Base-by-base conservation (phyloP, 192 early-diverging fungal genomes). In the Diversispora epigaea region DNA sequence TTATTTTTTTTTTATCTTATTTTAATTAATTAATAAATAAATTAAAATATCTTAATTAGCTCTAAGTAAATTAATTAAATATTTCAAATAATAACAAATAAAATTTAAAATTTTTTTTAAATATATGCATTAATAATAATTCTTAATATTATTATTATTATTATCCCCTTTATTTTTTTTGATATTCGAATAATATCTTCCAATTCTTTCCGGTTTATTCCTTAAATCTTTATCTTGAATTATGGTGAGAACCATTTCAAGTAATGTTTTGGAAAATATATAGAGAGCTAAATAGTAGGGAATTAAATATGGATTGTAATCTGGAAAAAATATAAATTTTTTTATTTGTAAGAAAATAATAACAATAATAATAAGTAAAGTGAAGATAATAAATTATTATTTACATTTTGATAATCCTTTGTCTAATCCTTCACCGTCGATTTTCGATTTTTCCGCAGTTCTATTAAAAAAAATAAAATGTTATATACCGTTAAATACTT, bases 151-250 rank as follows among this genome's bases (percentile, higher is more conserved):
- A n/a, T n/a, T n/a, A n/a, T n/a, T n/a, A n/a, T n/a, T n/a, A 0
- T 32, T 32, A 32, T 32, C 25, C 25, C 25, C 25, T 1, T 32
- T 32, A 50, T 50, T 50, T 62, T 62, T 32, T 68, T 63, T 73
- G 21, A 73, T 73, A 47, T 41, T 6, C 43, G 19, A 0, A 32
- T 73, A 73, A 73, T 46, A 58, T 61, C 60, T 54, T 62, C 71
- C 71, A 44, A 73, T 73, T 47, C 50, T 32, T 63, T 73, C 71
- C 4, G 71, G 71, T 63, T 3, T 54, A 49, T 73, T 73, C 32
- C 71, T 50, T 62, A 62, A 45, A 45, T 73, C 12, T 47, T 73
- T 73, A 32, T 73, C 71, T 73, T 73, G 71, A 63, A 73, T 56
- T 17, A 73, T 73, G n/a, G 50, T 54, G 14, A 73, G 17, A 19